Evolutionary conservation across 2,329 filamentous ascomycete genomes (phyloP), one percentile per base, ranked within the genome.

Genomic region (Fusarium sp.): DNA sequence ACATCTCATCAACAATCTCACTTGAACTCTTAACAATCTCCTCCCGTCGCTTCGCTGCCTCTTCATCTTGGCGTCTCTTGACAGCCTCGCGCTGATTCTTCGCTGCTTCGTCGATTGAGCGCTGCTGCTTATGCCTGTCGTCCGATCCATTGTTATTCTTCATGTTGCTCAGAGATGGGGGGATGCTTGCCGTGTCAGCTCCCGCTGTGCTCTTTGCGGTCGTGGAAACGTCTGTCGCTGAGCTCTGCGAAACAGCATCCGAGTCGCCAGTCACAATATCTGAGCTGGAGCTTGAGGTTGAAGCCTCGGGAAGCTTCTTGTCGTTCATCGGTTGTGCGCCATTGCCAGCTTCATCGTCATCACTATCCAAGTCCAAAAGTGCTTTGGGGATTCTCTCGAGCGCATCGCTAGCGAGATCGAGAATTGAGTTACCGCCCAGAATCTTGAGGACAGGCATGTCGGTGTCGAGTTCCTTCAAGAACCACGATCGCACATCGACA

Each of bases 401-500:
- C 2, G 44, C 42, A 5, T 61, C 59, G 12, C 50, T 61, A 4
- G 59, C 49, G 7, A 69, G 33, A n/a, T 66, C 70, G 5, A 45
- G 44, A 4, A 76, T 38, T 5, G 74, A 70, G 17, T 64, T 67
- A 0, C 69, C 70, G 3, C 64, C 57, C 2, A 77, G 56, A 14
- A 80, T 69, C 62, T 84, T 84, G 6, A 87, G 75, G 3, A 87
- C 81, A 0, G 85, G 83, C 3, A 87, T 80, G 48, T 87, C 82
- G 1, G 83, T 76, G 0, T 82, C 69, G 0, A 77, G 52, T 17
- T 83, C 77, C 54, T 85, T 85, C 27, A 83, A 52, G 67, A 87
- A 86, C 86, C 86, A 89, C 3, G 82, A 78, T 4, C 85, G 81
- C 3, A 84, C 82, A 78, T 78, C 77, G 1, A 80, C 78, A n/a